Evolutionary conservation across 495 filamentous ascomycete species (phyloP).

Genomic region (Penicillium robsamsonii): DNA sequence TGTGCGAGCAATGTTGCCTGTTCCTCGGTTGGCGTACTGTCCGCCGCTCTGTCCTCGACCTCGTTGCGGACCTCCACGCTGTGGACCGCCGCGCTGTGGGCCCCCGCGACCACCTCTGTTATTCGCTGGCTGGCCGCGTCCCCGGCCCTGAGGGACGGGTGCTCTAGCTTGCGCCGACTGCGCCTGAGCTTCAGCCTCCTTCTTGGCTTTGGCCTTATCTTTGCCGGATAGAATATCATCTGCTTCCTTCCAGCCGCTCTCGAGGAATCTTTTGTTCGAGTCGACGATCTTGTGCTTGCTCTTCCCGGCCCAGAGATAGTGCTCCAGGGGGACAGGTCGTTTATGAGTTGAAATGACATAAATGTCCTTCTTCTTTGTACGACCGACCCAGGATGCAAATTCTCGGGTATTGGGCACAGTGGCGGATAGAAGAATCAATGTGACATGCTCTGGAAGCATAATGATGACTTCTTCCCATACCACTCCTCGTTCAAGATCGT

Average conservation of each 20-base stretch:
- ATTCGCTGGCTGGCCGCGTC: slow-evolving; percentile 40
- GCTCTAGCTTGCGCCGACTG: slow-evolving; percentile 41
- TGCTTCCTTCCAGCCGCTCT: slow-evolving; percentile 91
- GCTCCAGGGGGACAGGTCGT: slow-evolving; percentile 89
- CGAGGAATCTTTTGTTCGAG: slow-evolving; percentile 82
- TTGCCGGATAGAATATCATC: slow-evolving; percentile 77
- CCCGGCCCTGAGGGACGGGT: slow-evolving; percentile 45
- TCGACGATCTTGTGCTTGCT: slow-evolving; percentile 93
- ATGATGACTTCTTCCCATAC: slow-evolving; percentile 99
- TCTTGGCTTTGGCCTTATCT: slow-evolving; percentile 68
- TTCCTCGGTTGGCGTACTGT: slow-evolving; percentile 55
- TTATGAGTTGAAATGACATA: slow-evolving; percentile 98
- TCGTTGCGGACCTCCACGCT: slow-evolving; percentile 51
- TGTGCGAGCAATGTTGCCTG: slow-evolving; percentile 83
- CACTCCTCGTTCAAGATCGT: slow-evolving; percentile 93
- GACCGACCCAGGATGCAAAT: slow-evolving; percentile 97
- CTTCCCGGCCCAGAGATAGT: slow-evolving; percentile 93
- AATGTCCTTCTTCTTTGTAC: slow-evolving; percentile 98
- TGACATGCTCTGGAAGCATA: slow-evolving; percentile 96
- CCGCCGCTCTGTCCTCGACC: slow-evolving; percentile 57
- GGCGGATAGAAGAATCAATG: slow-evolving; percentile 89
- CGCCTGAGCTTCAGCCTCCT: slow-evolving; percentile 45
- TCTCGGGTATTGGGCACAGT: slow-evolving; percentile 97
- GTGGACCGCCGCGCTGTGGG: slow-evolving; percentile 27
- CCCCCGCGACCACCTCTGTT: slow-evolving; percentile 27